Evolutionary conservation across 2,329 filamentous ascomycete species (phyloP).

Genomic region (Gnomoniopsis sp.): DNA sequence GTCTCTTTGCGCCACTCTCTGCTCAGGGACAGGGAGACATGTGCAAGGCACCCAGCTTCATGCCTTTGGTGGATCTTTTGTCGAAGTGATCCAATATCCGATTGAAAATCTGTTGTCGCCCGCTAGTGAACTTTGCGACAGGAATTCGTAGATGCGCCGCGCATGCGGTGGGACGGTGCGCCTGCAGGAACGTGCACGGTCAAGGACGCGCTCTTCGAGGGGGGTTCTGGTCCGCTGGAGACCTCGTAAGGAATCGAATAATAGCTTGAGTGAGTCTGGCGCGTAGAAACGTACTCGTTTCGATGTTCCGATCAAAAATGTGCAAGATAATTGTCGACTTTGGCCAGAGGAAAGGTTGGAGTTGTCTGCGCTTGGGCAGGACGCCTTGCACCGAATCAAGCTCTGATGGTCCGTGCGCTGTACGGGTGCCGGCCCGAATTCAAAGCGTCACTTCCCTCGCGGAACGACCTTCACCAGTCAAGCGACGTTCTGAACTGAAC

Average conservation of each 20-base stretch:
- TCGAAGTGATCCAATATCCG: neutral
- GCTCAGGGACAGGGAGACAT: slow-evolving; percentile 12
- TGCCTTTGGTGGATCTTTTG: neutral
- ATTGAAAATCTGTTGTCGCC: neutral
- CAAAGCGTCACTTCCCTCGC: too few species aligned
- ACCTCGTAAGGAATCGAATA: neutral
- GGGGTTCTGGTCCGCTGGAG: neutral
- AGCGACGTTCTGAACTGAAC: too few species aligned
- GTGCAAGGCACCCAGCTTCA: slow-evolving; percentile 7
- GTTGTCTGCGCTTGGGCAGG: neutral
- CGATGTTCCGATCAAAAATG: neutral
- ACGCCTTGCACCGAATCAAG: neutral
- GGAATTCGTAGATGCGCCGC: slow-evolving; percentile 5
- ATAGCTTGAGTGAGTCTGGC: neutral
- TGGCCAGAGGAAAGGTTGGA: neutral
- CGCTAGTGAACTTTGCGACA: slow-evolving; percentile 5
- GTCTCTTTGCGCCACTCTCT: slow-evolving; percentile 16
- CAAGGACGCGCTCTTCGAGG: slow-evolving; percentile 6
- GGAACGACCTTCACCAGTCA: too few species aligned
- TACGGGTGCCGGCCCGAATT: neutral
- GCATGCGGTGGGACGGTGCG: slow-evolving; percentile 1
- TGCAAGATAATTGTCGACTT: neutral
- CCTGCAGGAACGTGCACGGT: slow-evolving; percentile 3
- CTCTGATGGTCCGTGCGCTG: neutral
- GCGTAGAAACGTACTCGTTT: neutral